Evolutionary conservation across 495 filamentous ascomycete species (phyloP).

Genomic region (Xylaria venustula): DNA sequence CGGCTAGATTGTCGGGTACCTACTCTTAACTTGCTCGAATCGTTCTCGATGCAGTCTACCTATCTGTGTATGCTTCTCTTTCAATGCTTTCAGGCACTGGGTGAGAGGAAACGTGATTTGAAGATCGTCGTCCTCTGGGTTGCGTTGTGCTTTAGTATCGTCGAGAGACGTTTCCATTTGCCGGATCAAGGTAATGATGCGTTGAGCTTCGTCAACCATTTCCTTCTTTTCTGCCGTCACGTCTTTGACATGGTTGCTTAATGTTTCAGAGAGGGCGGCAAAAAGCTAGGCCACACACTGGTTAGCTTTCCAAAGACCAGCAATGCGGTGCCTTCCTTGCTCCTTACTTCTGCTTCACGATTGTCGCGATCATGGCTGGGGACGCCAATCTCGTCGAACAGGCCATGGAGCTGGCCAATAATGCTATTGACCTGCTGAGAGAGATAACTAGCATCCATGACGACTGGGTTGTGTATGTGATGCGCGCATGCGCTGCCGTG

Average conservation of each 20-base stretch:
- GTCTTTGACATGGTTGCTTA: conserved; percentile 77
- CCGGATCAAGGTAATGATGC: conserved; percentile 76
- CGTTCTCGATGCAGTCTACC: conserved; percentile 81
- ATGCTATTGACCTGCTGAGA: conserved; percentile 92
- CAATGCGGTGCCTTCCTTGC: neutral
- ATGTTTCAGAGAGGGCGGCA: conserved; percentile 78
- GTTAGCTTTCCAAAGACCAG: conserved; percentile 22
- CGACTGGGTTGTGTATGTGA: neutral
- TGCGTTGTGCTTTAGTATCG: conserved; percentile 62
- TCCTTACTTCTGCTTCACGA: conserved; percentile 77
- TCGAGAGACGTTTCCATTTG: conserved; percentile 93
- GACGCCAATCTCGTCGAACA: conserved; percentile 96
- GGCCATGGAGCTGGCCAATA: conserved; percentile 81
- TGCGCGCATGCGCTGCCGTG: neutral
- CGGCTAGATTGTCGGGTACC: conserved; percentile 23
- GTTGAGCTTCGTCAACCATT: conserved; percentile 82
- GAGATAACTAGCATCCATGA: conserved; percentile 88
- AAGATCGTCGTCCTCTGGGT: conserved; percentile 60
- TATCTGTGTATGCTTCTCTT: conserved; percentile 80
- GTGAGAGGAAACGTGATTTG: conserved; percentile 77
- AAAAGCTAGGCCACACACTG: conserved; percentile 62
- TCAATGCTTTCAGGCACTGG: conserved; percentile 71
- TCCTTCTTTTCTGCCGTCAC: conserved; percentile 85
- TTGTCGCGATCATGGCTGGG: conserved; percentile 83
- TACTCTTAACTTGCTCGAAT: conserved; percentile 93